A percentile compares a stretch with the other conserved stretches of the same genome.
phyloP scores from a whole-genome alignment of 1,139 yeast genomes.

The Candida sojae region DNA sequence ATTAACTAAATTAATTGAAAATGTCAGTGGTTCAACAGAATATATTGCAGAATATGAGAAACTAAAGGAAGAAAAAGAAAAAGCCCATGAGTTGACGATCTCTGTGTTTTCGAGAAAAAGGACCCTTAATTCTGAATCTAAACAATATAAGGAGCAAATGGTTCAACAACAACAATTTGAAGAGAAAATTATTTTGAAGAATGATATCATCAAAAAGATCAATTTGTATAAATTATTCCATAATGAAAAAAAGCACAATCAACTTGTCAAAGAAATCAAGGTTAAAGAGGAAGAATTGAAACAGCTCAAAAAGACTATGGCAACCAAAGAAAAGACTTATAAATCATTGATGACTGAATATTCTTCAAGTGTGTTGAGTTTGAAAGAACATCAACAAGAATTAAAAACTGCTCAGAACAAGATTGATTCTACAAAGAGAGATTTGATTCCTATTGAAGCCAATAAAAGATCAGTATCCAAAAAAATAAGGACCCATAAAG shows the following conservation, averaged over 20 bases:
- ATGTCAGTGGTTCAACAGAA: slow-evolving; percentile 79
- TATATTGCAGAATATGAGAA: slow-evolving; percentile 67
- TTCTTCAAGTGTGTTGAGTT: slow-evolving; percentile 47
- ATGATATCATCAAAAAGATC: slow-evolving; percentile 47
- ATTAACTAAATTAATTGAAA: slow-evolving; percentile 73
- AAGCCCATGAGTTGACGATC: slow-evolving; percentile 65
- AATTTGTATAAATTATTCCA: slow-evolving; percentile 71
- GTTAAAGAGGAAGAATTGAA: slow-evolving; percentile 30
- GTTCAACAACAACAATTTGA: slow-evolving; percentile 73
- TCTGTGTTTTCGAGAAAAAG: slow-evolving; percentile 72
- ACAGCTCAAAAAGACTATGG: slow-evolving; percentile 24
- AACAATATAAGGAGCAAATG: slow-evolving; percentile 77
- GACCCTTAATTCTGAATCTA: slow-evolving; percentile 72
- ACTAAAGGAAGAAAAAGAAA: slow-evolving; percentile 65
- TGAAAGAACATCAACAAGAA: slow-evolving; percentile 41
- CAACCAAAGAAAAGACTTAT: slow-evolving; percentile 26
- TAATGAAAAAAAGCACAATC: slow-evolving; percentile 51
- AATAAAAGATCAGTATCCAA: slow-evolving; percentile 49
- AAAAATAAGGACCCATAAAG: slow-evolving; percentile 50
- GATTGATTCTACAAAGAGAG: slow-evolving; percentile 48
- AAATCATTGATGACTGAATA: slow-evolving; percentile 41
- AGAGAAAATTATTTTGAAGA: slow-evolving; percentile 50
- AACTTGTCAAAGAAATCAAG: slow-evolving; percentile 25
- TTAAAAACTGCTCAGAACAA: slow-evolving; percentile 32
- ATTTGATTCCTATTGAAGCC: slow-evolving; percentile 58